phyloP scores from a whole-genome alignment of 257 asterid species.

The Primulina eburnea region DNA sequence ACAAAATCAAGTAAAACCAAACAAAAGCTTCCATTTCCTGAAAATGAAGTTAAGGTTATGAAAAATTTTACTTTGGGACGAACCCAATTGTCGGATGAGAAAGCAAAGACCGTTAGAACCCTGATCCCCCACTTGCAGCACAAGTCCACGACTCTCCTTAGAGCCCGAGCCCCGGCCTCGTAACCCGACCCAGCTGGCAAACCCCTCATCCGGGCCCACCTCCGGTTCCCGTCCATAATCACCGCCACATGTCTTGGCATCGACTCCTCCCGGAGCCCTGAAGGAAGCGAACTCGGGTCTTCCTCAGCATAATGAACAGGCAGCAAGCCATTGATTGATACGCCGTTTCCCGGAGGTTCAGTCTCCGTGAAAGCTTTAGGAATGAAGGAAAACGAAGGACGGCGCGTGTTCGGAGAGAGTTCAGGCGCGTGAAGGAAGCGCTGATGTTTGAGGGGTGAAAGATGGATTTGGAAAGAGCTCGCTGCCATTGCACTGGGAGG shows the following conservation, averaged over 20 bases:
- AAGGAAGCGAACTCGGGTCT: constrained; percentile 22
- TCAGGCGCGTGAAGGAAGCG: not conserved
- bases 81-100: constrained; percentile 64
- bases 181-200: constrained; percentile 43
- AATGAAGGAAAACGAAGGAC: not conserved
- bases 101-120: constrained; percentile 64
- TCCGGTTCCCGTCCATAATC: constrained; percentile 37
- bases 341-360: not conserved
- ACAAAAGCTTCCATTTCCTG: no score
- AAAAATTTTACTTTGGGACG: constrained; percentile 50
- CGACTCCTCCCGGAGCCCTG: constrained; percentile 16
- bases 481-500: constrained; percentile 6
- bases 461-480: constrained; percentile 14
- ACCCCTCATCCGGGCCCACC: constrained; percentile 65
- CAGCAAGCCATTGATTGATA: not conserved
- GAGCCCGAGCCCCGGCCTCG: constrained; percentile 48
- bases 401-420: constrained; percentile 9
- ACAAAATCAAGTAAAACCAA: not conserved
- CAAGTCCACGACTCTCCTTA: constrained; percentile 39
- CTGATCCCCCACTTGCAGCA: constrained; percentile 48
- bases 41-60: no score
- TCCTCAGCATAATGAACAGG: constrained; percentile 2
- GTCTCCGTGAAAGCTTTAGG: not conserved
- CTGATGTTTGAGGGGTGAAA: no score
- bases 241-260: constrained; percentile 38